phyloP scores from a whole-genome alignment of 768 basidiomycete genomes.

The Auriculariales sp. region DNA sequence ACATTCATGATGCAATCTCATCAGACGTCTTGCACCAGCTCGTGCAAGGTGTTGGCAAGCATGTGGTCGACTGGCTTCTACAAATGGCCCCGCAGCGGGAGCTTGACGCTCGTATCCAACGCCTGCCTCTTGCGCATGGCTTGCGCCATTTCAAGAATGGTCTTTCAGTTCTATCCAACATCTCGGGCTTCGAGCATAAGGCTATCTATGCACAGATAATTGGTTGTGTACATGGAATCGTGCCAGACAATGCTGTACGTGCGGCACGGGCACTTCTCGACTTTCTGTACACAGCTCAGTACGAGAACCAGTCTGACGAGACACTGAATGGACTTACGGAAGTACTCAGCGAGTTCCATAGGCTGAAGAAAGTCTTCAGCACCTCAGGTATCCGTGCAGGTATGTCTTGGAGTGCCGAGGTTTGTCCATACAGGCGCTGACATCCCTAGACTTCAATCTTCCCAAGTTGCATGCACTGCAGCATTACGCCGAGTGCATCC shows the following conservation, averaged over 20 bases:
- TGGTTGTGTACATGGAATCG: not conserved
- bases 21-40: conserved; percentile 23
- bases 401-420: not conserved
- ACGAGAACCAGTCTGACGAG: not conserved
- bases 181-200: conserved; percentile 21
- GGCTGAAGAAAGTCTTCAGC: conserved; percentile 3
- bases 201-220: conserved; percentile 12
- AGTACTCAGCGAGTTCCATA: not conserved
- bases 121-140: conserved; percentile 22
- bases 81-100: conserved; percentile 15
- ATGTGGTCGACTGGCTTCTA: conserved; percentile 20
- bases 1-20: conserved; percentile 15
- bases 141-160: conserved; percentile 21
- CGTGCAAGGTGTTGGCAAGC: conserved; percentile 21
- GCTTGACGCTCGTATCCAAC: conserved; percentile 20
- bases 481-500: conserved; percentile 21
- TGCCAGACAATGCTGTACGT: not conserved
- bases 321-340: not conserved
- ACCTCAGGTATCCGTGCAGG: conserved; percentile 6
- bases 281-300: not conserved
- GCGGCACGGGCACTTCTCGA: not conserved
- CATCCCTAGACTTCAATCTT: conserved; percentile 21
- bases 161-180: conserved; percentile 16
- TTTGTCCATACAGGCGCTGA: not conserved
- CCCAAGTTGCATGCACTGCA: conserved; percentile 25